phyloP scores from a whole-genome alignment of 768 basidiomycete species.

The Steccherinum ochraceum region DNA sequence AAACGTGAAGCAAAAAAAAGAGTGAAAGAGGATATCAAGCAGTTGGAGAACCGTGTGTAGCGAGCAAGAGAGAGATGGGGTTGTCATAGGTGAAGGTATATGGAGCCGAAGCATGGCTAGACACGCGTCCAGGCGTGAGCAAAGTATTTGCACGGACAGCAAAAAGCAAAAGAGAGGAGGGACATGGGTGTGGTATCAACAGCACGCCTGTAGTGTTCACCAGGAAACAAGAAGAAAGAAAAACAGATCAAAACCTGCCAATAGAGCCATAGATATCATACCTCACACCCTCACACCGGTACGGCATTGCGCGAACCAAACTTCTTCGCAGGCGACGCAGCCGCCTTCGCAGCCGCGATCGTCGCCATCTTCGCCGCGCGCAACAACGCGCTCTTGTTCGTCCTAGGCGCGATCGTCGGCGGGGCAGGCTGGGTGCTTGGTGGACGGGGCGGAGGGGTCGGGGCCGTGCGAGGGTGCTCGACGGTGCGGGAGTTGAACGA shows the following conservation, averaged over 20 bases:
- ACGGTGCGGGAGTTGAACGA: background rate
- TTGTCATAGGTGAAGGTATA: background rate
- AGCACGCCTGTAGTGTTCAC: too few species aligned
- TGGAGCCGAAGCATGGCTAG: background rate
- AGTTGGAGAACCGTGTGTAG: background rate
- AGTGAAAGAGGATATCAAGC: too few species aligned
- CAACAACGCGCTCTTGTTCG: constrained; percentile 68
- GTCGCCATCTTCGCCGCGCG: constrained; percentile 62
- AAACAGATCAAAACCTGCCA: too few species aligned
- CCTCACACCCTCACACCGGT: background rate
- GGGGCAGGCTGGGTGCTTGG: constrained; percentile 46
- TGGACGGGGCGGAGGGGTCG: constrained; percentile 37
- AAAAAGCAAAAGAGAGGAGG: too few species aligned
- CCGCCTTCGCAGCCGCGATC: constrained; percentile 3
- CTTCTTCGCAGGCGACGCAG: constrained; percentile 7
- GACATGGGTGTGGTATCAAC: too few species aligned
- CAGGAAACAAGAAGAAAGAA: too few species aligned
- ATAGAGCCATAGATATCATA: too few species aligned
- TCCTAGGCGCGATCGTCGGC: constrained; percentile 61
- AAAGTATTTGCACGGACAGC: too few species aligned
- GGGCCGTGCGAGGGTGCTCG: constrained; percentile 6
- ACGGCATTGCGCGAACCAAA: background rate
- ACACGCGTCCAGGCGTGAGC: too few species aligned
- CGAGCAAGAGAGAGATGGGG: background rate
- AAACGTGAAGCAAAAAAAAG: too few species aligned